phyloP scores from a whole-genome alignment of 768 basidiomycete genomes.

The Leucosporidium creatinivorum region DNA sequence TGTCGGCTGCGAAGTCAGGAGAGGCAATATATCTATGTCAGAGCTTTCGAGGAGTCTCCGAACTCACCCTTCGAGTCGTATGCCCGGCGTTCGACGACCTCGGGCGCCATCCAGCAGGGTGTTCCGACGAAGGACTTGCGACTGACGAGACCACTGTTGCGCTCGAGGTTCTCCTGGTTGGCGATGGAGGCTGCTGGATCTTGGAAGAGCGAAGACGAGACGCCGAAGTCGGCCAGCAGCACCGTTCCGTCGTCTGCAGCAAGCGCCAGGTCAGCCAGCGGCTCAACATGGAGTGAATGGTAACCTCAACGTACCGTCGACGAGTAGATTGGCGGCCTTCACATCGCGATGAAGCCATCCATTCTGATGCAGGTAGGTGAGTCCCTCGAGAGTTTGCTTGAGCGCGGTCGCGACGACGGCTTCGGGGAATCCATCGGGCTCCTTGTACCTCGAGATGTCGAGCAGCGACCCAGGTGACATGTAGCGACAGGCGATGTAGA shows the following conservation, averaged over 20 bases:
- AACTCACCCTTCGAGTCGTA: constrained; percentile 53
- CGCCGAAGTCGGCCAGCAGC: constrained; percentile 83
- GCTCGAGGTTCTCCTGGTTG: constrained; percentile 47
- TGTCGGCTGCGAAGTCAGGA: constrained; percentile 59
- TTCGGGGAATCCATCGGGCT: constrained; percentile 84
- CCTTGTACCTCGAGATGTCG: constrained; percentile 74
- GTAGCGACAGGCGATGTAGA: constrained; percentile 58
- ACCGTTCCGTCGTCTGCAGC: constrained; percentile 47
- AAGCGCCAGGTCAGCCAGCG: constrained; percentile 54
- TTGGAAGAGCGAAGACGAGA: constrained; percentile 74
- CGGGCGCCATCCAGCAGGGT: constrained; percentile 98
- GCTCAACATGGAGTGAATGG: too few relatives aligned
- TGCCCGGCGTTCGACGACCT: constrained; percentile 72
- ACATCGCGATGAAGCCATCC: constrained; percentile 85
- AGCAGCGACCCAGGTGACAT: constrained; percentile 47
- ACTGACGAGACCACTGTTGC: constrained; percentile 51
- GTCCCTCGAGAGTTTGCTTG: constrained; percentile 73
- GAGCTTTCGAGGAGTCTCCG: too few relatives aligned
- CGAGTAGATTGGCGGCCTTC: constrained; percentile 87
- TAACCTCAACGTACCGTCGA: constrained; percentile 77
- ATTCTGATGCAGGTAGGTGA: constrained; percentile 80
- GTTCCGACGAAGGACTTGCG: constrained; percentile 90
- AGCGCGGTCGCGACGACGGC: constrained; percentile 78
- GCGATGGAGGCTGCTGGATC: constrained; percentile 46
- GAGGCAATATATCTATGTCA: neutral